Evolutionary conservation across 2,329 filamentous ascomycete species (phyloP), one percentile per base, ranked within the genome.

Genomic region (Alternaria rosae): DNA sequence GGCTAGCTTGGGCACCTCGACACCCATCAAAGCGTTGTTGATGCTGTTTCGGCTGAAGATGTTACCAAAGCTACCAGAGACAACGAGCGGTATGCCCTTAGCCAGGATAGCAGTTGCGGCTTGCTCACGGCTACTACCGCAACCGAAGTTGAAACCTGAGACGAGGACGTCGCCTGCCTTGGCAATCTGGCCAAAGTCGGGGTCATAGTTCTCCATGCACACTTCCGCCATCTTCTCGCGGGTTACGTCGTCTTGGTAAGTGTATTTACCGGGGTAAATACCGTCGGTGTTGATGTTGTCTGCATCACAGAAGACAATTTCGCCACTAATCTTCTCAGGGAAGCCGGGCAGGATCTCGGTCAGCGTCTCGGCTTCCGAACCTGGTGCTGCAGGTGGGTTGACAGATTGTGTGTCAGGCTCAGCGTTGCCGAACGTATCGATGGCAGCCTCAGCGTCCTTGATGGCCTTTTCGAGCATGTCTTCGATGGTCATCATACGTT

Each of bases 171-270:
- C 94, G 51, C 88, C 89, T 0, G 87, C 76, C 66, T 86, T 86
- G 47, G 91, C 89, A 35, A 89, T 83, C 1, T 81, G 78, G 10
- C 84, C 79, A 76, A 97, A 97, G 0, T 83, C 77, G 0, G 86
- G 81, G 76, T 98, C 94, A 81, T 97, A 98, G 84, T 98, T 98
- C 77, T 91, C 87, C 93, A 98, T 97, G 79, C 91, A 94, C 0
- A 94, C 93, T 68, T 91, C 84, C 0, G 93, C 92, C 94, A 98
- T 97, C 59, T 88, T 88, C 64, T 92, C 90, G 0, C 81, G 83
- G 0, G 91, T 82, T 1, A 98, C 85, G 71, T 92, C 86, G 75
- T 98, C 94, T 76, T 96, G 92, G 80, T 98, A 98, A 0, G 94
- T 97, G 78, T 92, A 93, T 76, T 94, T 93, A 5, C 92, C 93